Evolutionary conservation across 2,329 filamentous ascomycete species (phyloP), one percentile per base, ranked within the genome.

Genomic region (Aquanectria penicillioides): DNA sequence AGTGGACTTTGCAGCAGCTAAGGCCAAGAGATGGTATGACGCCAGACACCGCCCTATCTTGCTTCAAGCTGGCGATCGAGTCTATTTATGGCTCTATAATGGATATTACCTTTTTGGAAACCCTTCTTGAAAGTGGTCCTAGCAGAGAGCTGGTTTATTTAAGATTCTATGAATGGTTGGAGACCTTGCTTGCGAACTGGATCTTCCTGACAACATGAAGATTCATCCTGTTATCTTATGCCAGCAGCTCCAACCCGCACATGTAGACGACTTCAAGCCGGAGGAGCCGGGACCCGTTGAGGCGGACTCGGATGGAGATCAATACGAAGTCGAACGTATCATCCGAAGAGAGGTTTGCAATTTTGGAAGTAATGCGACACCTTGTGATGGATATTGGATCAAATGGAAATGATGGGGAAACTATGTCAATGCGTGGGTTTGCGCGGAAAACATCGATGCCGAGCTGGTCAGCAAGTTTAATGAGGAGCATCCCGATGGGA

Each of bases 11-110:
- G 46, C 50, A 6, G 29, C 50, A 3, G 31, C 41, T 13, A 54
- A 54, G 31, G 41, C 41, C 4, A 54, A 54, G 23, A 25, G 29
- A n/a, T 29, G 33, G 31, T 54, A 54, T 22, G 38, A 54, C 31
- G 22, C 31, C 7, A 46, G 47, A 18, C 50, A 54, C 22, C 40
- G 40, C 5, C 40, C 40, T 2, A 37, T 54, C 15, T 10, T 23
- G n/a, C 38, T 47, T 4, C 46, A 47, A 17, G 22, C 17, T 13
- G 40, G 50, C 10, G 50, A 54, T n/a, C 6, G 15, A 13, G 46
- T 49, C 1, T 46, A 46, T 20, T 20, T 57, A 11, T 22, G 15
- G 5, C 44, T 51, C 6, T 12, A 44, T 10, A 4, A 46, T 17
- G 23, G 46, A 11, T 57, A 57, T 22, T 6, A 52, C 6, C 28